Conservation (phyloP, 805 yeast species). For the Jamesozyma lodderae region DNA sequence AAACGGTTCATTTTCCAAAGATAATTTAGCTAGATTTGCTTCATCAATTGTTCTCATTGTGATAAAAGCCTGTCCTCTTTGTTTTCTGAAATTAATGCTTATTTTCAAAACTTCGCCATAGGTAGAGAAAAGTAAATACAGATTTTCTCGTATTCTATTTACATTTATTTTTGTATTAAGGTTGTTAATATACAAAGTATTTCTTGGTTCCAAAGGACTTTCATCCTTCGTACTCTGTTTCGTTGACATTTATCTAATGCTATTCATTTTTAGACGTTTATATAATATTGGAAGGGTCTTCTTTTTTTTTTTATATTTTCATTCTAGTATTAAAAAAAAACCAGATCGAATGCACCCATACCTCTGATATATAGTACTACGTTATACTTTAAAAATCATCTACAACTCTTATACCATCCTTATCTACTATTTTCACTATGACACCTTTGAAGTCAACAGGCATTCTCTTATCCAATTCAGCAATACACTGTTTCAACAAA, state of each 20-base stretch:
- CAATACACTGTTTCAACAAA: conserved; percentile 61
- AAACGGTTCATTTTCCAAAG: conserved; percentile 39
- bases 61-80: conserved; percentile 63
- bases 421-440: conserved; percentile 53
- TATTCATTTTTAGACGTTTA: background rate
- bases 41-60: conserved; percentile 40
- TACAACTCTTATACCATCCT: conserved; percentile 45
- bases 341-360: background rate
- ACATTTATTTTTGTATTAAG: conserved; percentile 44
- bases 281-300: background rate
- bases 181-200: conserved; percentile 52
- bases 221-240: background rate
- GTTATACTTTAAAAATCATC: conserved; percentile 22
- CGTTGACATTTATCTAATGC: background rate
- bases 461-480: conserved; percentile 66
- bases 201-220: conserved; percentile 19
- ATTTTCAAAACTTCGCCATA: conserved; percentile 59
- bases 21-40: conserved; percentile 43
- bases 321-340: too few species aligned
- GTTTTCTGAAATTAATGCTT: conserved; percentile 34
- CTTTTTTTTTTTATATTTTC: background rate
- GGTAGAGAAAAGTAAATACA: conserved; percentile 50
- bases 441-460: conserved; percentile 88
- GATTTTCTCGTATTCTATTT: conserved; percentile 38
- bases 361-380: background rate